Evolutionary conservation across 805 yeast genomes (phyloP).

Genomic region (Spathaspora passalidarum): DNA sequence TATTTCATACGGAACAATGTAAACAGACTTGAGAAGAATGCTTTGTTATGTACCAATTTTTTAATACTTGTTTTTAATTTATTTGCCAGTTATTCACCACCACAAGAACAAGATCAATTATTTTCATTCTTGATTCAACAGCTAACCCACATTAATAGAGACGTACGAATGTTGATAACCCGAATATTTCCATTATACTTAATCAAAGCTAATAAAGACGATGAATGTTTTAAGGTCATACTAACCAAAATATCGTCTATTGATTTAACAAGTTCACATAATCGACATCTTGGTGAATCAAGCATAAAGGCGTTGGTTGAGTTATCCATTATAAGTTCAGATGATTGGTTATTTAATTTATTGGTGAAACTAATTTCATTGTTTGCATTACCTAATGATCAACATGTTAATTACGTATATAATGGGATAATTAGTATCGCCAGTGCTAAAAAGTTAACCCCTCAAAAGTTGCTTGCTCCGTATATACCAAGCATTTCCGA

Average conservation of each 20-base stretch:
- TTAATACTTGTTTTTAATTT: conserved; percentile 48
- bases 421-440: conserved; percentile 63
- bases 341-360: conserved; percentile 65
- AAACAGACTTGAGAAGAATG: conserved; percentile 13
- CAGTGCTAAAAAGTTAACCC: conserved; percentile 51
- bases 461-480: conserved; percentile 80
- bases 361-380: conserved; percentile 63
- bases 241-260: conserved; percentile 42
- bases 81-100: conserved; percentile 53
- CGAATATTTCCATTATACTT: conserved; percentile 54
- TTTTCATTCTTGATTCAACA: conserved; percentile 42
- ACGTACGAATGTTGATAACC: conserved; percentile 51
- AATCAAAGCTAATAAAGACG: conserved; percentile 24
- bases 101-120: conserved; percentile 22
- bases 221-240: conserved; percentile 41
- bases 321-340: conserved; percentile 57
- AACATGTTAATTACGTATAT: conserved; percentile 65
- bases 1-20: conserved; percentile 12
- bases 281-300: conserved; percentile 52
- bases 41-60: conserved; percentile 38
- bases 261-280: conserved; percentile 25
- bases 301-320: conserved; percentile 61
- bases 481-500: conserved; percentile 71
- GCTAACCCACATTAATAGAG: conserved; percentile 46
- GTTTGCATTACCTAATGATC: conserved; percentile 62